Evolutionary conservation across 2,329 filamentous ascomycete genomes (phyloP).

Genomic region (Emmonsia crescens): DNA sequence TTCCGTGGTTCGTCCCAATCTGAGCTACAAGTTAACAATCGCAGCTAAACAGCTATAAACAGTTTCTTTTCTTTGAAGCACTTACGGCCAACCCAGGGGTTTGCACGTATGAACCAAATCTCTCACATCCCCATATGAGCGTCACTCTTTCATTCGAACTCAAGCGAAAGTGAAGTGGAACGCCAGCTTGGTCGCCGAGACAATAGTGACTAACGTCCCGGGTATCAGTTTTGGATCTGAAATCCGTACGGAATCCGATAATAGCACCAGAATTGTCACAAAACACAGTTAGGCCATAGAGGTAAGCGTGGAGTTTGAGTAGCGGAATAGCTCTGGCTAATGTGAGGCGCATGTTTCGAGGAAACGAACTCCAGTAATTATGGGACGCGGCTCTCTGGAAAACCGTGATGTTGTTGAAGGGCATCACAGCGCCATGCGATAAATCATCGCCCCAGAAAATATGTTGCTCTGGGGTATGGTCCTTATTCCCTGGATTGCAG

Average conservation of each 20-base stretch:
- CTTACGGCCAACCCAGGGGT: not conserved
- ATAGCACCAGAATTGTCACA: not conserved
- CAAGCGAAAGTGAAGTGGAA: not conserved
- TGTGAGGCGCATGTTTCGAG: not conserved
- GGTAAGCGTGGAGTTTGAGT: not conserved
- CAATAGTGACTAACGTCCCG: not conserved
- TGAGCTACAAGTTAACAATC: not conserved
- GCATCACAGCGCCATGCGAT: not conserved
- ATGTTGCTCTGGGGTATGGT: not conserved
- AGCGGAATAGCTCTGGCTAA: not conserved
- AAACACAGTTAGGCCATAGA: not conserved
- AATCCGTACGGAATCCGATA: not conserved
- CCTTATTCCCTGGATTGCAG: not conserved
- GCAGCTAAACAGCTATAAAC: not conserved
- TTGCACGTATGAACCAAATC: not conserved
- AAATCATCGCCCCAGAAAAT: not conserved
- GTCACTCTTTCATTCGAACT: not conserved
- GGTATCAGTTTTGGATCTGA: not conserved
- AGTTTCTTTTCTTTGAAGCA: not conserved
- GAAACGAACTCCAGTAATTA: not conserved
- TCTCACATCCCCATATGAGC: not conserved
- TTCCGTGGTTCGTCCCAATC: not conserved
- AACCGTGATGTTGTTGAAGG: not conserved
- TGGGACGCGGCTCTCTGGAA: not conserved
- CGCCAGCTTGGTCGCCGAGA: not conserved